Evolutionary conservation across 805 yeast genomes (phyloP), one percentile per base, ranked within the genome.

Genomic region (Schwanniomyces vanrijiae): DNA sequence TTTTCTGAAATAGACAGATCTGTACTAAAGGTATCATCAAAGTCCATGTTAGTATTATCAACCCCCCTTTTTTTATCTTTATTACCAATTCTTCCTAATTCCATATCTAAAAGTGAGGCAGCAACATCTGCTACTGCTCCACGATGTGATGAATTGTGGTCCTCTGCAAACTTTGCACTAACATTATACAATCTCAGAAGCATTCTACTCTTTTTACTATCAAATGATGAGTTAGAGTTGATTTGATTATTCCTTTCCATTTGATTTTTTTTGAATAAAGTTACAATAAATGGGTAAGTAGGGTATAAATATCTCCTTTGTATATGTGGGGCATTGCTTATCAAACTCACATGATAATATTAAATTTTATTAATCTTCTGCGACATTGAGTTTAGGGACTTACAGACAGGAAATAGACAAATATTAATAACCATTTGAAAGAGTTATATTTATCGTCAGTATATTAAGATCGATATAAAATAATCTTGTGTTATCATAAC

Each of bases 111-210:
- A 13, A 69, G 47, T 4, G 68, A 58, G 3, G 74, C 71, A 2
- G 73, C 73, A 7, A 73, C 63, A 22, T 64, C 68, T 3, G 73
- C 71, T 1, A 71, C 74, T 11, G 68, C 31, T 0, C 72, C 73
- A 39, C 68, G 50, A 48, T 59, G 61, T 16, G 59, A 48, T 8
- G 65, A 65, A 8, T 56, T 38, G 13, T 60, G 44, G 35, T 54
- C 55, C 13, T 60, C 68, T 1, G 71, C 66, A 5, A 59, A 35
- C n/a, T 49, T 44, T 51, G 44, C 52, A n/a, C 69, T 61, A 33
- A 58, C 53, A 25, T 59, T 59, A 46, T 64, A 64, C 25, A 60
- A 51, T 28, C 45, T 53, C 10, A 45, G 46, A n/a, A 62, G 51
- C 40, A 54, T 51, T 19, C 29, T 49, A 35, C 55, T 46, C 13